Evolutionary conservation across 495 filamentous ascomycete species (phyloP).

Genomic region (Penicillium waksmanii): DNA sequence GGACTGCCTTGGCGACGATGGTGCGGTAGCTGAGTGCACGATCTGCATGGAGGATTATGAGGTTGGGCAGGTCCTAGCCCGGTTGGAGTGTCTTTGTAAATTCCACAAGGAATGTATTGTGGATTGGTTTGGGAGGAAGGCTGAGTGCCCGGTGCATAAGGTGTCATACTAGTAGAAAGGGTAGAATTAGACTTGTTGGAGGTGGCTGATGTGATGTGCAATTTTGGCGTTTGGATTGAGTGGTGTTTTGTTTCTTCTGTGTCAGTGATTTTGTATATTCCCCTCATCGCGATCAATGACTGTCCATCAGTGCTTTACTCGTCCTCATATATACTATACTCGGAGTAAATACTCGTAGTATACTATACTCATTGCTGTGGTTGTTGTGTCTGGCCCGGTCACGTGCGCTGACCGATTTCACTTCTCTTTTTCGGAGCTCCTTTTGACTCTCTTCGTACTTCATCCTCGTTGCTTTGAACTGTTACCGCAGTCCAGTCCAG

Average conservation of each 20-base stretch:
- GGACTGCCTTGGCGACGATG: constrained; percentile 77
- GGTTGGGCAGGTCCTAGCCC: constrained; percentile 77
- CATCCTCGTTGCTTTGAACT: background rate
- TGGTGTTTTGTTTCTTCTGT: background rate
- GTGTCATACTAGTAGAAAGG: constrained; percentile 29
- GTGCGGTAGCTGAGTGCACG: constrained; percentile 71
- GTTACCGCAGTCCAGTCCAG: background rate
- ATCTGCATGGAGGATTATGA: constrained; percentile 98
- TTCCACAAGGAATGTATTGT: constrained; percentile 78
- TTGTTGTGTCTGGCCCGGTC: background rate
- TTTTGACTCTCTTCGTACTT: background rate
- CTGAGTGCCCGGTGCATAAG: constrained; percentile 59
- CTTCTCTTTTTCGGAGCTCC: background rate
- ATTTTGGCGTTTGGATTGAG: background rate
- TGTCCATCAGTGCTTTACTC: too few species aligned
- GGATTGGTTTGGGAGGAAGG: constrained; percentile 58
- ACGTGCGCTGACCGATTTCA: background rate
- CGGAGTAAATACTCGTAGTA: too few species aligned
- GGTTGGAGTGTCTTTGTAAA: constrained; percentile 90
- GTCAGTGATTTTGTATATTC: background rate
- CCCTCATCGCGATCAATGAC: background rate
- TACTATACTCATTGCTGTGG: background rate
- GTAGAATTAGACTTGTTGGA: background rate
- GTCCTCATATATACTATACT: too few species aligned
- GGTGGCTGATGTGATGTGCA: background rate